Evolutionary conservation across 768 basidiomycete genomes (phyloP).

Genomic region (Lactarius quietus): DNA sequence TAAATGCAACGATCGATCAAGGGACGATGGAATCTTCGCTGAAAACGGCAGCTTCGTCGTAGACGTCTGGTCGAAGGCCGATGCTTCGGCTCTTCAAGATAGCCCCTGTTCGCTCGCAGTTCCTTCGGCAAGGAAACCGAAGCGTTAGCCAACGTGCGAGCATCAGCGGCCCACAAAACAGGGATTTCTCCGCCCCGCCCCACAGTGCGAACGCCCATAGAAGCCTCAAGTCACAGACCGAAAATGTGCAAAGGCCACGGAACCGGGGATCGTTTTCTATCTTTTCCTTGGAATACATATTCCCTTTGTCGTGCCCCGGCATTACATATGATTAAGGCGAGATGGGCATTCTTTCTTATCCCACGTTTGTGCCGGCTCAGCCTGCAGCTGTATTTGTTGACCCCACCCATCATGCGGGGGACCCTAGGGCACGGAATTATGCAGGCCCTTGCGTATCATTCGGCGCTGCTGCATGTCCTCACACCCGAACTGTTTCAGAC

Average conservation of each 20-base stretch:
- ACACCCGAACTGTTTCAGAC: background rate
- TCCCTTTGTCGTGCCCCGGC: background rate
- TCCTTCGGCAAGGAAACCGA: slow-evolving; percentile 3
- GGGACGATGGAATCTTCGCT: background rate
- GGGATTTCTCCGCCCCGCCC: slow-evolving; percentile 1
- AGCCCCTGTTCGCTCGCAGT: background rate
- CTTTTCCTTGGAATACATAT: background rate
- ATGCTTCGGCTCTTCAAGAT: background rate
- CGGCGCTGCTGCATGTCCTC: background rate
- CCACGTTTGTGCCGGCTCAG: background rate
- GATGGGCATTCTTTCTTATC: background rate
- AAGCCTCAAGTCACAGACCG: slow-evolving; percentile 1
- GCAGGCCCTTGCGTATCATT: background rate
- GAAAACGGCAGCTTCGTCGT: background rate
- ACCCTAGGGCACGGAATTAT: background rate
- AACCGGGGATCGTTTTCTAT: background rate
- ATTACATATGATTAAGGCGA: background rate
- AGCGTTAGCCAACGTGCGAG: background rate
- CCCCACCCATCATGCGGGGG: background rate
- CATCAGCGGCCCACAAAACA: background rate
- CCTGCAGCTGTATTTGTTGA: background rate
- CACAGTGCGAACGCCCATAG: background rate
- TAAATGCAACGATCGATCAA: slow-evolving; percentile 10
- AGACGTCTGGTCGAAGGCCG: background rate
- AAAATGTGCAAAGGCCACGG: background rate